Base-by-base conservation (phyloP, 306 rosid species). In the Lablab purpureus region DNA sequence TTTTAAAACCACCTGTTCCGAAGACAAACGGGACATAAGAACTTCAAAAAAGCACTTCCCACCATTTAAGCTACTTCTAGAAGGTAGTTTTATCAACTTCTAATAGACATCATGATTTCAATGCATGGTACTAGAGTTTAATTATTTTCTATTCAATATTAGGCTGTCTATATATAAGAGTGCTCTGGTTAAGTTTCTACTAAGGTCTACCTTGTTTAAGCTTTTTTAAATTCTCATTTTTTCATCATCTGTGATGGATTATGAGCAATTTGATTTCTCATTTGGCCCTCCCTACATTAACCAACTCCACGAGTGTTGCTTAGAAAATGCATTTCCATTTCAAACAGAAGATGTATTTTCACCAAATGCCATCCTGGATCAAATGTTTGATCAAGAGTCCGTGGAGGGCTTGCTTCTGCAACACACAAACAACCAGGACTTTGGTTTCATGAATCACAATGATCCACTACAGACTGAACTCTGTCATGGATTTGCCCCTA, bases 321-420 rank as follows among this genome's bases (percentile, higher is more conserved):
- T 34, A 46, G 88, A 83, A 67, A 78, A 74, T 74, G 50, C 36
- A 28, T 74, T 73, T 55, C 65, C 82, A 47, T 67, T 78, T 37
- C 86, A 75, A 46, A 23, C 37, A 81, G 81, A 83, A 41, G 76
- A 81, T 51, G 36, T 60, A 4, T 74, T 40, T 47, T 70, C 79
- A 36, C 79, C 85, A 54, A 43, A 81, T 28, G 59, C 37, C 23
- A 32, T 72, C 67, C 52, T 58, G 5, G 74, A 84, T 46, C 77
- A 71, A 70, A 66, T 85, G 21, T n/a, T 79, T 46, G 83, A 77
- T 77, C 83, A 70, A 34, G 83, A 79, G 4, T 81, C 68, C 25
- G 1, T 76, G 12, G 85, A 85, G 59, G 71, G 50, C 63, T 83
- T 81, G 74, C 74, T 81, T 68, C 83, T 81, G 67, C 74, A 83